Percentiles rank a stretch among this genome's conserved stretches.
These are phyloP conservation scores for Neospora caninum DNA, from an alignment of 169 alveolate species.

Conservation along the genomic window DNA sequence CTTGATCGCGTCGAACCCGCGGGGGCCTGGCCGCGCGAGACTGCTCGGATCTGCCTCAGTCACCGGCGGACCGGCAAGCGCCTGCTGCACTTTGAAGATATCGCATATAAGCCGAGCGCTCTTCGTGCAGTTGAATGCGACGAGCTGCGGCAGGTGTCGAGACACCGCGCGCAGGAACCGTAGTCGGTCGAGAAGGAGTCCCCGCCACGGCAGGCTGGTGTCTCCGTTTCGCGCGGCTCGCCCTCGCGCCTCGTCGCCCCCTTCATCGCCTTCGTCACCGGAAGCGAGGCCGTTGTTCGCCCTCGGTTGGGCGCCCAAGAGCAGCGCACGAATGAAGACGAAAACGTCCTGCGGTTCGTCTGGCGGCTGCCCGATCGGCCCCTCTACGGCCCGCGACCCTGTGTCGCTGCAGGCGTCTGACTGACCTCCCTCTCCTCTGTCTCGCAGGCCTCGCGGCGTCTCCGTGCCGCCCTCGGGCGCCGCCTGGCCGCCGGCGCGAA, in stretches of 20 bases:
- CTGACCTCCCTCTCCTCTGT: too few species aligned
- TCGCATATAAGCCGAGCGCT: neutral
- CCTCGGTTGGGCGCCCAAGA: neutral
- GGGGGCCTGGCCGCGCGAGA: neutral
- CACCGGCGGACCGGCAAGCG: neutral
- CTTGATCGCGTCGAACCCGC: neutral
- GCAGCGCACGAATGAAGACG: neutral
- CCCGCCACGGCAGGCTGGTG: neutral
- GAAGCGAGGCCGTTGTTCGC: neutral
- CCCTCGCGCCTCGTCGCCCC: neutral
- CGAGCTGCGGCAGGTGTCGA: neutral
- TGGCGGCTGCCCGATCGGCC: neutral
- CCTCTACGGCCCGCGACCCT: neutral
- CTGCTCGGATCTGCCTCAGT: neutral
- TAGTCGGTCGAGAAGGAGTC: neutral
- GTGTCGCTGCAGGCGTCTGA: neutral
- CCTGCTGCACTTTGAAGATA: slow-evolving; percentile 14
- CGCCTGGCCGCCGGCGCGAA: neutral
- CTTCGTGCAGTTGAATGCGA: neutral
- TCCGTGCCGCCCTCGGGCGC: neutral
- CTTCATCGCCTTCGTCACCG: neutral
- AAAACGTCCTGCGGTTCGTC: neutral
- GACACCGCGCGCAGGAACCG: neutral
- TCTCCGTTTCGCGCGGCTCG: neutral
- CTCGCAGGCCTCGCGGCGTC: too few species aligned